These are phyloP conservation scores for Posidonia australis DNA, from an alignment of 106 monocot species.

Conservation along the genomic window DNA sequence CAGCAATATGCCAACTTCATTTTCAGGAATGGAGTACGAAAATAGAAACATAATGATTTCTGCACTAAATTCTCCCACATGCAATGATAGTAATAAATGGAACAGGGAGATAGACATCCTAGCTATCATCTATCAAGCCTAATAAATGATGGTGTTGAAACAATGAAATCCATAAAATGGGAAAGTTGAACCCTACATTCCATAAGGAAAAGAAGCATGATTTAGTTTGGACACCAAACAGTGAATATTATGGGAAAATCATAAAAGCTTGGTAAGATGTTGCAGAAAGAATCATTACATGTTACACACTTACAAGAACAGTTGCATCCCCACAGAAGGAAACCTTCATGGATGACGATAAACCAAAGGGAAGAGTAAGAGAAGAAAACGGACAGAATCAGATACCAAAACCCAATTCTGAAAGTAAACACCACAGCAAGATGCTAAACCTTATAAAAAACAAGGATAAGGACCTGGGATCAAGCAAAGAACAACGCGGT, in stretches of 20 bases:
- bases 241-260: slow-evolving; percentile 4
- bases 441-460: too few relatives aligned
- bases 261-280: too few relatives aligned
- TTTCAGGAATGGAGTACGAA: background rate
- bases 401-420: too few relatives aligned
- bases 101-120: background rate
- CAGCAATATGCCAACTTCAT: background rate
- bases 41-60: background rate
- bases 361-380: too few relatives aligned
- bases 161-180: background rate
- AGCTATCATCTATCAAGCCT: background rate
- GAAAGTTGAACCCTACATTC: background rate
- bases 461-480: too few relatives aligned
- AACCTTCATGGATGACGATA: too few relatives aligned
- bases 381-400: too few relatives aligned
- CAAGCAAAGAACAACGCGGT: too few relatives aligned
- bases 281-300: too few relatives aligned
- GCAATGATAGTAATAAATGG: background rate
- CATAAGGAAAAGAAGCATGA: background rate
- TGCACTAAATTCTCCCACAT: background rate
- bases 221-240: background rate
- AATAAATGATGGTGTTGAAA: background rate
- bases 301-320: too few relatives aligned
- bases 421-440: too few relatives aligned
- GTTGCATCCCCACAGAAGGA: too few relatives aligned